Percentiles rank a stretch among this genome's conserved stretches.
Evolutionary conservation across 805 yeast species (phyloP).

Genomic region (Dipodascus albidus): DNA sequence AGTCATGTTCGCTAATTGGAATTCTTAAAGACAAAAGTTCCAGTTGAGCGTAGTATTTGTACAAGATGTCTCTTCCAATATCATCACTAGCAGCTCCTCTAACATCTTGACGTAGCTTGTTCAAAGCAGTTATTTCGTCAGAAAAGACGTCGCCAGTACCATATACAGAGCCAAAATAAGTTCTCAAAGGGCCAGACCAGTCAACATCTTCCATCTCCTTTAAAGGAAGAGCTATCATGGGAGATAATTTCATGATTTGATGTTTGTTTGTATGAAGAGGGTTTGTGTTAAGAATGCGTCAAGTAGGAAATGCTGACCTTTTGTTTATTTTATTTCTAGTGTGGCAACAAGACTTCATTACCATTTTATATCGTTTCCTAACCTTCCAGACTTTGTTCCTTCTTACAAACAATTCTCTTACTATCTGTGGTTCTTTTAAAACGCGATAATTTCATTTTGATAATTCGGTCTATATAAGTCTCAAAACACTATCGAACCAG

Average conservation of each 20-base stretch:
- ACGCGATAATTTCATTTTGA: too few relatives aligned
- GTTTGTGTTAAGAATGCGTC: too few relatives aligned
- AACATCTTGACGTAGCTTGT: constrained; percentile 48
- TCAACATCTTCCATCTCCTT: constrained; percentile 45
- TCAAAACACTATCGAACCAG: neutral
- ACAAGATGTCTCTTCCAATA: constrained; percentile 42
- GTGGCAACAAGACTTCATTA: neutral
- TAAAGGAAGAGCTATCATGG: constrained; percentile 25
- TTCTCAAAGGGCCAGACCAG: constrained; percentile 52
- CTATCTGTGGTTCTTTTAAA: too few relatives aligned
- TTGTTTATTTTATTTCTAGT: neutral
- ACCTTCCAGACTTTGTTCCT: too few relatives aligned
- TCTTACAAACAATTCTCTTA: too few relatives aligned
- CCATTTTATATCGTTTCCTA: neutral
- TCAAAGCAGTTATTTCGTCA: constrained; percentile 42
- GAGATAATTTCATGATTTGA: constrained; percentile 8
- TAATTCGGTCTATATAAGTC: neutral
- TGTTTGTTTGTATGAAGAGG: too few relatives aligned
- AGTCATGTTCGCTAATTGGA: constrained; percentile 48
- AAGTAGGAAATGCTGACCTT: too few relatives aligned
- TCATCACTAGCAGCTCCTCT: constrained; percentile 35
- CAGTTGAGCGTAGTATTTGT: constrained; percentile 67
- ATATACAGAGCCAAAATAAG: constrained; percentile 48
- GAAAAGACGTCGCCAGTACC: constrained; percentile 50
- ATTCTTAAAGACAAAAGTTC: constrained; percentile 70